phyloP scores from a whole-genome alignment of 2,329 filamentous ascomycete genomes.

The Verticillium albo-atrum region DNA sequence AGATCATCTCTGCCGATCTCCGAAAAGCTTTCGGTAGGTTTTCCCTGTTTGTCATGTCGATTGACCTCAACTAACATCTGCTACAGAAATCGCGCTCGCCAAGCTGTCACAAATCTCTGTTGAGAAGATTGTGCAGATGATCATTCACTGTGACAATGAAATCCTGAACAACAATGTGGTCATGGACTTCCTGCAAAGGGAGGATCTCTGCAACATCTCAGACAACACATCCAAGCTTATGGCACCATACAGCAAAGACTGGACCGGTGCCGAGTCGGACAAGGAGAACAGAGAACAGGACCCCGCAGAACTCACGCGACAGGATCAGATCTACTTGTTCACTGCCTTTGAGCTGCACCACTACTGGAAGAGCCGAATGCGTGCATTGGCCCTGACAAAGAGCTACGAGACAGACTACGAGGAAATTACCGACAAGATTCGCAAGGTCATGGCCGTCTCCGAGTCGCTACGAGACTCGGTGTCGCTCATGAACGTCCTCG shows the following conservation, averaged over 20 bases:
- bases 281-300: constrained; percentile 79
- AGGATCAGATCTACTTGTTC: constrained; percentile 92
- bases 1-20: constrained; percentile 87
- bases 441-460: constrained; percentile 79
- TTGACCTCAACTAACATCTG: constrained; percentile 25
- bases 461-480: constrained; percentile 89
- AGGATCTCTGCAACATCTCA: constrained; percentile 86
- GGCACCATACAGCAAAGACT: constrained; percentile 94
- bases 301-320: constrained; percentile 80
- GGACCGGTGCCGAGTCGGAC: constrained; percentile 81
- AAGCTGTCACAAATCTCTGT: constrained; percentile 85
- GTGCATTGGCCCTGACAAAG: constrained; percentile 78
- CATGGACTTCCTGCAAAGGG: constrained; percentile 93
- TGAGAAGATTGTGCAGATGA: constrained; percentile 84
- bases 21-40: constrained; percentile 75
- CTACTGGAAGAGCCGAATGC: constrained; percentile 98
- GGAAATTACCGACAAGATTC: constrained; percentile 79
- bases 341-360: constrained; percentile 93
- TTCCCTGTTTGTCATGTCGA: not conserved
- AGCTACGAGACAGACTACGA: constrained; percentile 88
- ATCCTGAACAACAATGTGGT: constrained; percentile 86
- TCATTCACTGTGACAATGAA: constrained; percentile 90
- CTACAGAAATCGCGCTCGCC: constrained; percentile 80
- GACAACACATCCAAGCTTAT: constrained; percentile 88
- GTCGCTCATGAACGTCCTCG: constrained; percentile 91